Evolutionary conservation across 495 filamentous ascomycete species (phyloP).

Genomic region (Recurvomyces mirabilis): DNA sequence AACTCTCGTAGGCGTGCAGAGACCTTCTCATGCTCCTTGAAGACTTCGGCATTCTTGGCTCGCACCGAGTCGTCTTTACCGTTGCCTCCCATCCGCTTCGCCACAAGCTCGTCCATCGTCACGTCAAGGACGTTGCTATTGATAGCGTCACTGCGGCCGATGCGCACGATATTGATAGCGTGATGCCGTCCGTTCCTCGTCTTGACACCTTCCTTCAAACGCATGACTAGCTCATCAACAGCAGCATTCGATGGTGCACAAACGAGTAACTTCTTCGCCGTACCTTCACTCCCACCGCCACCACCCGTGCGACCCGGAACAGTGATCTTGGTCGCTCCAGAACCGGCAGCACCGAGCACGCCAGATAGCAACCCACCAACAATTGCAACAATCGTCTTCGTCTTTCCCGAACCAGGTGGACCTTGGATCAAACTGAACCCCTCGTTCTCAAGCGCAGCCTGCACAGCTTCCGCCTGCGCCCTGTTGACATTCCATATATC

Average conservation of each 20-base stretch:
- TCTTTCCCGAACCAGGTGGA: conserved; percentile 93
- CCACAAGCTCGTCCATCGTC: conserved; percentile 85
- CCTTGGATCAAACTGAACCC: conserved; percentile 94
- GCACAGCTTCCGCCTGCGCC: conserved; percentile 85
- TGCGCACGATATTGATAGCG: conserved; percentile 70
- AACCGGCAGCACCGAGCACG: conserved; percentile 34
- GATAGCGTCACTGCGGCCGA: conserved; percentile 90
- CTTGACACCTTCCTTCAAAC: conserved; percentile 80
- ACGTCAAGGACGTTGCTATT: conserved; percentile 83
- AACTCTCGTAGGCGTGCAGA: conserved; percentile 58
- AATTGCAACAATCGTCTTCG: conserved; percentile 94
- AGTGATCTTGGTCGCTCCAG: conserved; percentile 21
- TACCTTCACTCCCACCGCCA: conserved; percentile 8
- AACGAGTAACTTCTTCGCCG: conserved; percentile 73
- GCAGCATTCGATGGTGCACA: conserved; percentile 96
- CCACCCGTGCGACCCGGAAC: conserved; percentile 15
- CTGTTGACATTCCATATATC: conserved; percentile 71
- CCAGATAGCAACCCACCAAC: conserved; percentile 70
- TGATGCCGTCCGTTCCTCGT: conserved; percentile 58
- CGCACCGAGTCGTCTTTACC: conserved; percentile 34
- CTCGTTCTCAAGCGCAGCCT: conserved; percentile 85
- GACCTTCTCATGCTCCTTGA: conserved; percentile 67
- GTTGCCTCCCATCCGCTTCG: conserved; percentile 50
- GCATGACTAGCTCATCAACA: conserved; percentile 88
- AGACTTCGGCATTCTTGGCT: conserved; percentile 61